Evolutionary conservation across 164 flowering plant species (phyloP), one percentile per base, ranked within the genome.

Genomic region (Nymphaea colorata): DNA sequence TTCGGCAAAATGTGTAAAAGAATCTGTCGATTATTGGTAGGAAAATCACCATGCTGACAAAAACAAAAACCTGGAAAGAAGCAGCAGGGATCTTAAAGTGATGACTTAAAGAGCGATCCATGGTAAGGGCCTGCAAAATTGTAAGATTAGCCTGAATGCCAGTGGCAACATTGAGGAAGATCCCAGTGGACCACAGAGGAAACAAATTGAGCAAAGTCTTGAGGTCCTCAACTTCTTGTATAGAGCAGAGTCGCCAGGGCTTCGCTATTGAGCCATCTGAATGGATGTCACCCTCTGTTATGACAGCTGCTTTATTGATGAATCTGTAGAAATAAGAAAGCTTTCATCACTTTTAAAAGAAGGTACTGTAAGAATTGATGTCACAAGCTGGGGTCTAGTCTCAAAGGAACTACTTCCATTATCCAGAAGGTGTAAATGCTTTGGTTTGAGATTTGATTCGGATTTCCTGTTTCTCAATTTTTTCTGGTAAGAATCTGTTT

Each of bases 161-260:
- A 16, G 80, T 73, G 10, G 90, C 77, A 55, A 77, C 75, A 73
- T 69, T 42, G 11, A 85, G 12, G 66, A 86, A 71, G 2, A 86
- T 69, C 15, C 73, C 41, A 4, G 77, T 65, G 0, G 81, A 81
- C 89, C 85, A 85, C 0, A 88, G 42, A 18, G 86, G 91, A 51
- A 79, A 61, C 12, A 88, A 72, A 69, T 69, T 74, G 14, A 86
- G 41, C 1, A 86, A 43, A 25, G 78, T 41, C 74, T 88, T 86
- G 69, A 86, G 71, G 62, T 85, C 86, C 69, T 86, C 89, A 6
- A 86, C 87, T 76, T 86, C 77, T 68, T 86, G 75, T 5, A 84
- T 73, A 16, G 80, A 72, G 66, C 85, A 82, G 17, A 82, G 72
- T 25, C 74, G 78, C 92, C 89, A 82, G 53, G 82, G 76, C 8